Conservation (phyloP, 2,329 filamentous ascomycete species). For the Cladophialophora psammophila region DNA sequence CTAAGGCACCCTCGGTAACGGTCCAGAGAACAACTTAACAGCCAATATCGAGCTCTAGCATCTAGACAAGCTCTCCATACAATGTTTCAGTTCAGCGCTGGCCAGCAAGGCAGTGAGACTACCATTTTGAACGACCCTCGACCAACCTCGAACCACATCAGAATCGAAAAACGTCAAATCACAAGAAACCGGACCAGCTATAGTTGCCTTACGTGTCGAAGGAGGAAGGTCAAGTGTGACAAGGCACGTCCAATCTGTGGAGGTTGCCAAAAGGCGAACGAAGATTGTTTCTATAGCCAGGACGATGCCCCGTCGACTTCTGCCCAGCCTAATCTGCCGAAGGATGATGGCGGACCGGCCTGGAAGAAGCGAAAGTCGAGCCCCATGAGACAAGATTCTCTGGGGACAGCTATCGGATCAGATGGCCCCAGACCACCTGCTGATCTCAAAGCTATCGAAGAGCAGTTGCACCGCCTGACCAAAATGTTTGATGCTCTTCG, state of each 20-base stretch:
- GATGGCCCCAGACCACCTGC: conserved; percentile 38
- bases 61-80: not conserved
- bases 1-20: not conserved
- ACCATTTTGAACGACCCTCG: not conserved
- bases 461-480: conserved; percentile 53
- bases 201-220: conserved; percentile 55
- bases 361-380: conserved; percentile 34
- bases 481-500: conserved; percentile 55
- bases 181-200: conserved; percentile 57
- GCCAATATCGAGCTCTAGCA: not conserved
- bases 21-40: not conserved
- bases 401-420: not conserved
- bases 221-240: conserved; percentile 58
- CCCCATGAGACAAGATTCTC: conserved; percentile 4
- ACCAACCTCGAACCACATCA: not conserved
- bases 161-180: conserved; percentile 51
- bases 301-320: conserved; percentile 8
- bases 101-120: conserved; percentile 1
- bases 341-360: not conserved
- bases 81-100: conserved; percentile 31
- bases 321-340: conserved; percentile 2
- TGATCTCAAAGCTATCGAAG: conserved; percentile 51
- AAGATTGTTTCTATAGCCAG: conserved; percentile 53
- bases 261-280: conserved; percentile 54
- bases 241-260: conserved; percentile 56